Evolutionary conservation across 345 rosid genomes (phyloP).

Genomic region (Boechera retrofracta): DNA sequence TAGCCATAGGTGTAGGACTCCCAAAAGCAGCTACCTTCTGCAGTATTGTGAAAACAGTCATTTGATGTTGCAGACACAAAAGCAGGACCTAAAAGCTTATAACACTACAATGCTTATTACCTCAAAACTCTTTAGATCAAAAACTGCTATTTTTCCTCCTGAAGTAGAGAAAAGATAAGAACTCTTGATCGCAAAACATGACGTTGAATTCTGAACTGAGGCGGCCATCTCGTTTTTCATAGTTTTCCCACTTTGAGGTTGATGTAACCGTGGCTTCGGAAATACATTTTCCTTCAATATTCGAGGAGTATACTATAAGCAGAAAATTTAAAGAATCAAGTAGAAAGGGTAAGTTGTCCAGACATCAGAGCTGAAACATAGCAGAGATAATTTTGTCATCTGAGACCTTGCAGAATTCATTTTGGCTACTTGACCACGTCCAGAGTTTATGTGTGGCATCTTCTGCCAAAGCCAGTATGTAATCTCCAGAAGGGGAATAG

Average conservation of each 20-base stretch:
- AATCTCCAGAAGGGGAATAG: slow-evolving; percentile 47
- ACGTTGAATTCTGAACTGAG: slow-evolving; percentile 18
- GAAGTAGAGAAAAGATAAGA: slow-evolving; percentile 49
- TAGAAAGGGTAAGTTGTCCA: slow-evolving; percentile 22
- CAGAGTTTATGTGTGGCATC: slow-evolving; percentile 48
- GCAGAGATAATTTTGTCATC: background rate
- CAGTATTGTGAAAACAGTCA: slow-evolving; percentile 34
- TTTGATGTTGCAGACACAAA: slow-evolving; percentile 12
- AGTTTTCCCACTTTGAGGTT: slow-evolving; percentile 43
- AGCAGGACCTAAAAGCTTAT: slow-evolving; percentile 9
- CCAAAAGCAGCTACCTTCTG: slow-evolving; percentile 46
- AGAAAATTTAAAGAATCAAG: slow-evolving; percentile 21
- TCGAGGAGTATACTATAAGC: slow-evolving; percentile 19
- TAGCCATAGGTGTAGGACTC: slow-evolving; percentile 44
- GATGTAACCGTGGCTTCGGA: slow-evolving; percentile 41
- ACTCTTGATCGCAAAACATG: slow-evolving; percentile 48
- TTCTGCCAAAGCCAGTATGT: slow-evolving; percentile 48
- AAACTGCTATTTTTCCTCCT: slow-evolving; percentile 50
- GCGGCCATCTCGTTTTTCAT: slow-evolving; percentile 47
- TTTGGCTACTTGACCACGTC: slow-evolving; percentile 43
- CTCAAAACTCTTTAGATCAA: slow-evolving; percentile 46
- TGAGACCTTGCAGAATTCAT: slow-evolving; percentile 38
- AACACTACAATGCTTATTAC: slow-evolving; percentile 33
- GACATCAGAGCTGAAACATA: slow-evolving; percentile 16
- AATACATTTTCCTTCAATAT: slow-evolving; percentile 39